These are phyloP conservation scores for Neonectria punicea DNA, from an alignment of 2,329 filamentous ascomycete genomes.

Conservation along the genomic window DNA sequence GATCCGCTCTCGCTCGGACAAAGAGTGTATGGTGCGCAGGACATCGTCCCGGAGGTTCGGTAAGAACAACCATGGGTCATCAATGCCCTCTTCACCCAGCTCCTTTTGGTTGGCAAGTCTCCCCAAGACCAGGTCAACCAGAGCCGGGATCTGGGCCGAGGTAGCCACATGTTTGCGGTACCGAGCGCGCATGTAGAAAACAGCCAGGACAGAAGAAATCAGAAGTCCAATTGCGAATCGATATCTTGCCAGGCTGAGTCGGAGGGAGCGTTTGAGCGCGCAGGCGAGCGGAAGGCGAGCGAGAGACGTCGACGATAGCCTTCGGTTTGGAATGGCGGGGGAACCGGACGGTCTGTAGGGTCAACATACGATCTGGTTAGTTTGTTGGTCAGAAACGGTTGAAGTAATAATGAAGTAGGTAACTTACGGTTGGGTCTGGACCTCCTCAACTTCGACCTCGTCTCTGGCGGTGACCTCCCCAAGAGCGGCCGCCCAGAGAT, in stretches of 20 bases:
- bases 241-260: constrained; percentile 86
- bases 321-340: constrained; percentile 68
- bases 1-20: constrained; percentile 79
- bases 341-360: constrained; percentile 77
- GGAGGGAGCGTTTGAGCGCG: constrained; percentile 80
- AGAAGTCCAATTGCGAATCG: constrained; percentile 82
- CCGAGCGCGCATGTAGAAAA: constrained; percentile 72
- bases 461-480: constrained; percentile 75
- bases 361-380: constrained; percentile 87
- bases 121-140: constrained; percentile 87
- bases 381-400: constrained; percentile 67
- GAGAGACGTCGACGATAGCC: constrained; percentile 87
- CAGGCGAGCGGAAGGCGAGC: constrained; percentile 89
- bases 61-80: constrained; percentile 85
- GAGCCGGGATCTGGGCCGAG: constrained; percentile 78
- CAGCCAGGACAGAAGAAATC: constrained; percentile 58
- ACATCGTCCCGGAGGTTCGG: constrained; percentile 93
- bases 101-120: constrained; percentile 86
- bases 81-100: constrained; percentile 73
- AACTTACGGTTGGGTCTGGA: constrained; percentile 64
- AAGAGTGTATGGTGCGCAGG: constrained; percentile 81
- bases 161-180: constrained; percentile 72
- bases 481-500: constrained; percentile 81
- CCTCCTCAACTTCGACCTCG: constrained; percentile 67
- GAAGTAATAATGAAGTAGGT: constrained; percentile 38